Evolutionary conservation across 2,329 filamentous ascomycete species (phyloP), one percentile per base, ranked within the genome.

Genomic region (Diaporthe aspalathi): DNA sequence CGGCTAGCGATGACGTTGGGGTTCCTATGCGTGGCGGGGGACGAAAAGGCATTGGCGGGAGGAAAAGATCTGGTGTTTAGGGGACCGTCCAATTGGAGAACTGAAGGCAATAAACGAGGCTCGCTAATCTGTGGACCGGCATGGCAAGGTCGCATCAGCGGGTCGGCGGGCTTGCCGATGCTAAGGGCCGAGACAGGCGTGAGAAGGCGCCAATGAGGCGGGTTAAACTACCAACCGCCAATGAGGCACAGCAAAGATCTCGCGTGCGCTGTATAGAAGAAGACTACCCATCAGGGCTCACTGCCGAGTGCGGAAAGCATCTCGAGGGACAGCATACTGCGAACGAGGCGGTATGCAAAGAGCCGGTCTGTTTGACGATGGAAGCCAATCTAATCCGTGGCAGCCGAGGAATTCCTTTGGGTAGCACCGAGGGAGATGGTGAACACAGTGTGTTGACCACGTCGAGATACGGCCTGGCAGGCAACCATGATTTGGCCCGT

Each of bases 51-150:
- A n/a, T 45, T 32, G 5, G 27, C 29, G 22, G 63, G 35, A 52
- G 35, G n/a, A 1, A 57, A 14, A 49, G 57, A 69, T 62, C 40
- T 45, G 29, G 45, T 47, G 22, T 53, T 50, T 69, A 62, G 56
- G 56, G 47, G 47, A 22, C 53, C 32, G 5, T 68, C 63, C 53
- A 27, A 50, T 60, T 57, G 63, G 65, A 29, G 32, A 16, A 43
- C 22, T 27, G 53, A 45, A 67, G 54, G n/a, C 52, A 45, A 49
- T n/a, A 67, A 60, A 40, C 65, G 66, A 71, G 47, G 20, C 54
- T 69, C 66, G 65, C 70, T 54, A 71, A 71, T 71, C 70, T 65
- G 54, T 63, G 45, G 43, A 52, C 45, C 47, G 14, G 69, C 69
- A 71, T 67, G 65, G 57, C 65, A 62, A 22, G 45, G 66, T 68